Base-by-base conservation (phyloP, 2,329 filamentous ascomycete species). In the Trichophyton verrucosum region DNA sequence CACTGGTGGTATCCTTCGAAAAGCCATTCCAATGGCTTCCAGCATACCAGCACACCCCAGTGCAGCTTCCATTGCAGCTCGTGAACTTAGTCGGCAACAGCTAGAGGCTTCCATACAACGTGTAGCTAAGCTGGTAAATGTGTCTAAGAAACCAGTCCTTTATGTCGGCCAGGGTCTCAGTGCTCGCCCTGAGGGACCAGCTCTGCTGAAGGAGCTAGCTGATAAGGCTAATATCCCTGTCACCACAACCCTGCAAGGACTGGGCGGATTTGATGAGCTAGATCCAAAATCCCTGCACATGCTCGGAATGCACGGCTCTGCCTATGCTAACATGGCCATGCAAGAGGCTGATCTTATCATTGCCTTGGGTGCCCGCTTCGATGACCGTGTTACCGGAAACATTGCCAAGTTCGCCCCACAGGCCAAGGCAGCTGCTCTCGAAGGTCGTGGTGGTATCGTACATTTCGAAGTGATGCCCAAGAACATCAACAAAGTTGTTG, bases 401-500 rank as follows among this genome's bases (percentile, higher is more conserved):
- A 81, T 96, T 59, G 75, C 84, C 68, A 95, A 92, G 73, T 99
- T 97, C 66, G 94, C 91, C 0, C 94, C 94, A 2, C 84, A 83
- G 59, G 94, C 94, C 51, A 94, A 88, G 77, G 83, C 85, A 13
- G 94, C 94, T 0, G 92, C 90, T 3, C 80, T 82, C 9, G 89
- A 96, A 77, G 86, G 86, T 60, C 88, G 91, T 64, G 94, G 94
- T 68, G 94, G 94, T 70, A 97, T 99, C 69, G 83, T 97, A 15
- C 92, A 99, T 76, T 97, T 97, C 70, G 92, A 97, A 73, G 92
- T 99, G 69, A 88, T 97, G 87, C 92, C 94, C 68, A 99, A 99
- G 86, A 97, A 99, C 80, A 97, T 97, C 78, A 97, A 97, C 85
- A 99, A 97, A 82, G 91, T 97, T 47, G 88, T 99, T 13, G 90